Base-by-base conservation (phyloP, 371 early-diverging fungal genomes). In the Saksenaea vasiformis region DNA sequence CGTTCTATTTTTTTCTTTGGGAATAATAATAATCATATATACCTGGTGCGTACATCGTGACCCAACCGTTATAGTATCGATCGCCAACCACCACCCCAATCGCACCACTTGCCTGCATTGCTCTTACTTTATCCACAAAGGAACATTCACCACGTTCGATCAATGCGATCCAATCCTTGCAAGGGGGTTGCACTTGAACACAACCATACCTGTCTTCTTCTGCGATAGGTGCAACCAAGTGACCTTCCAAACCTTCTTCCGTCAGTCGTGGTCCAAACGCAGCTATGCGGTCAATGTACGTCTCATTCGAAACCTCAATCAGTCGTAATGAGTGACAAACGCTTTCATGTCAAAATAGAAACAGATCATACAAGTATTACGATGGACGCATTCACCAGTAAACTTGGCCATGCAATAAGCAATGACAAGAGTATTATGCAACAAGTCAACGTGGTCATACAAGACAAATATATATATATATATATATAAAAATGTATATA, bases 31-130 rank as follows among this genome's bases (percentile, higher is more conserved):
- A 51, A n/a, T 15, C 11, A 26, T 27, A 17, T 14, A 76, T 82
- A 87, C 90, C 90, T 66, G 90, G 84, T 17, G 96, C 92, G 77
- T 93, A 96, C 97, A 96, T 96, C 60, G 95, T 95, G 60, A 96
- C 84, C 64, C 94, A 88, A 26, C 88, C 86, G 62, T 76, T 74
- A 56, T 80, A 79, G 65, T 85, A 78, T 62, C 85, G 85, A 78
- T 95, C 96, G 35, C 97, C 97, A n/a, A 96, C 94, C 19, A 96
- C 83, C 11, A 95, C 96, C 0, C 92, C 96, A 5, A 81, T 79
- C 7, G 94, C 94, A 34, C 97, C 96, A 53, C 90, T 87, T 5
- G 67, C 76, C 74, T 96, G 95, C 94, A 95, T 92, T 36, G 89
- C 85, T 58, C 93, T 83, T 10, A 96, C 92, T 69, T 96, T 96